These are phyloP conservation scores for Graphilbum sp. DNA, from an alignment of 2,329 filamentous ascomycete species.

Conservation along the genomic window DNA sequence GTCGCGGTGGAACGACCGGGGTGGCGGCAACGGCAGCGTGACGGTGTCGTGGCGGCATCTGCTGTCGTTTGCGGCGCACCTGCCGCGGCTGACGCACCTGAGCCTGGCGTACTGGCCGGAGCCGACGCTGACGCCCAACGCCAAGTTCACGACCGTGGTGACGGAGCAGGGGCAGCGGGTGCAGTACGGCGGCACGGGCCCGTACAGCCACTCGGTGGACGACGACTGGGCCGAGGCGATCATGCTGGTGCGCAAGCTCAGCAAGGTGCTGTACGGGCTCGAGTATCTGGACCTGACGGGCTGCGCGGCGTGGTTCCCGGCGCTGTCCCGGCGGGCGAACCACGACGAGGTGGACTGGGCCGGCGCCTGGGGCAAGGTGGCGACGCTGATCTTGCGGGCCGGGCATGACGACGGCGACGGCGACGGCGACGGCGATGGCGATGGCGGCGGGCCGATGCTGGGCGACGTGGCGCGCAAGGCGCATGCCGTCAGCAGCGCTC, in stretches of 20 bases:
- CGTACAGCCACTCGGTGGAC: slow-evolving; percentile 41
- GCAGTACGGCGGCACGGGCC: slow-evolving; percentile 37
- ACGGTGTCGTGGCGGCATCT: slow-evolving; percentile 42
- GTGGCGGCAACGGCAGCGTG: neutral
- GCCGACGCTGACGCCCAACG: slow-evolving; percentile 39
- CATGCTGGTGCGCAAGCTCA: slow-evolving; percentile 35
- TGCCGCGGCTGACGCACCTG: slow-evolving; percentile 40
- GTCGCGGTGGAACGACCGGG: too few relatives aligned
- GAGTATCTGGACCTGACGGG: slow-evolving; percentile 47
- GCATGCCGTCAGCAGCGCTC: slow-evolving; percentile 5
- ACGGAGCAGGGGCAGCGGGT: slow-evolving; percentile 26
- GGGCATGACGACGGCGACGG: neutral
- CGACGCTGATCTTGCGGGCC: slow-evolving; percentile 7
- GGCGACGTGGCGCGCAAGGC: slow-evolving; percentile 4
- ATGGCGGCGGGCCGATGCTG: neutral
- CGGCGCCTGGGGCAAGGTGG: slow-evolving; percentile 11
- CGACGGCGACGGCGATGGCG: neutral
- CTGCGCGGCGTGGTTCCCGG: slow-evolving; percentile 37
- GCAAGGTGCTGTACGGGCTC: slow-evolving; percentile 36
- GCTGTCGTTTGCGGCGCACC: slow-evolving; percentile 32
- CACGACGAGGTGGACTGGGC: slow-evolving; percentile 37
- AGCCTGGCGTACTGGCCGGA: slow-evolving; percentile 46
- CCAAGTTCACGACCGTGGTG: slow-evolving; percentile 29
- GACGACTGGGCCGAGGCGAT: slow-evolving; percentile 44
- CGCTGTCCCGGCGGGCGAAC: slow-evolving; percentile 24